phyloP scores from a whole-genome alignment of 208 protist species.

The Trypanosoma vivax region DNA sequence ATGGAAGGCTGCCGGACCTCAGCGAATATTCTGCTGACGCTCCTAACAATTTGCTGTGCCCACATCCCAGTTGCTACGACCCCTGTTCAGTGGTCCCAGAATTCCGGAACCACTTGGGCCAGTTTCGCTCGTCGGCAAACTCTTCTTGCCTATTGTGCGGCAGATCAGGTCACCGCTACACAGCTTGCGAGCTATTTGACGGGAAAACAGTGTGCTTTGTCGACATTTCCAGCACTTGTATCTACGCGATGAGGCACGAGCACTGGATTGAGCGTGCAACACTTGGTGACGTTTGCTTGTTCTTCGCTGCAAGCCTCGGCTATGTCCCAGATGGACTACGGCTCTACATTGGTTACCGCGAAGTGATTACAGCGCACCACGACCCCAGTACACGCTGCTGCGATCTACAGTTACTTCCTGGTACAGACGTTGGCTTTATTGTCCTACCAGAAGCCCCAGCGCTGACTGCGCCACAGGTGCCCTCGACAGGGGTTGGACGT shows the following conservation, averaged over 20 bases:
- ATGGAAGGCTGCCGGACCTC: too few relatives aligned
- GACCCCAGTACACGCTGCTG: constrained; percentile 18
- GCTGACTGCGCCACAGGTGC: too few relatives aligned
- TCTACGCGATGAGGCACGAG: constrained; percentile 33
- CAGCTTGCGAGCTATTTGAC: constrained; percentile 26
- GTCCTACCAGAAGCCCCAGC: neutral
- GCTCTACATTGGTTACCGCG: neutral
- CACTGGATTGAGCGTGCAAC: constrained; percentile 22
- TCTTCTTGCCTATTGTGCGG: constrained; percentile 40
- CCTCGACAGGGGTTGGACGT: too few relatives aligned
- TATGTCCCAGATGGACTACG: constrained; percentile 1
- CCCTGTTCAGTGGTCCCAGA: neutral
- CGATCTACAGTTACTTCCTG: constrained; percentile 28
- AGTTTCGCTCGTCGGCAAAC: neutral
- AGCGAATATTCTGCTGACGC: too few relatives aligned
- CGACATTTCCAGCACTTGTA: constrained; percentile 14
- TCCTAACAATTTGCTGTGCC: neutral
- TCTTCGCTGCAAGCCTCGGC: constrained; percentile 21
- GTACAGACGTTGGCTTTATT: constrained; percentile 22
- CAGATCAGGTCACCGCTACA: constrained; percentile 25
- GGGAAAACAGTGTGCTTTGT: constrained; percentile 29
- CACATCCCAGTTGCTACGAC: neutral
- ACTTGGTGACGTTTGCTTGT: constrained; percentile 28
- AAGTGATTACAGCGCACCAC: neutral
- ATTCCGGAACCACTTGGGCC: neutral